Conservation (phyloP, 352 stramenopile genomes). For the Thalassiosira livingstoniorum region DNA sequence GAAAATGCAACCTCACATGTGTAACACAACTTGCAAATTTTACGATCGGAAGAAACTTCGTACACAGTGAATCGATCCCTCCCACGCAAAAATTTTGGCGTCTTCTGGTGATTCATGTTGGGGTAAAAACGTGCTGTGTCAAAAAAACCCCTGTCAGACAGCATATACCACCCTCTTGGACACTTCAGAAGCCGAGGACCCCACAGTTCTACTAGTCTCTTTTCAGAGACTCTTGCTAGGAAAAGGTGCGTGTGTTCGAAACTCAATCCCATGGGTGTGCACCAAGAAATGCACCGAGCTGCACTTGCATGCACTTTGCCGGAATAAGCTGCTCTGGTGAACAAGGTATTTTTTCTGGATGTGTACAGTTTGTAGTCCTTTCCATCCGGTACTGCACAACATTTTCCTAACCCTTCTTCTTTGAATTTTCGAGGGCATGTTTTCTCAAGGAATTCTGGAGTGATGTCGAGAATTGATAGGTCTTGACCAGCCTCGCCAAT, state of each 20-base stretch:
- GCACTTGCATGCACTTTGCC: constrained; percentile 28
- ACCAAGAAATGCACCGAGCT: constrained; percentile 29
- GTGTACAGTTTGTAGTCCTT: constrained; percentile 29
- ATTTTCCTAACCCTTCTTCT: constrained; percentile 16
- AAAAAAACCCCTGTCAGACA: constrained; percentile 19
- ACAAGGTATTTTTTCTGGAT: constrained; percentile 12
- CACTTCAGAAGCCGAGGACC: constrained; percentile 23
- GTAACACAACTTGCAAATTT: constrained; percentile 21
- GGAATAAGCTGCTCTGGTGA: constrained; percentile 28
- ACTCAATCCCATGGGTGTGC: constrained; percentile 27
- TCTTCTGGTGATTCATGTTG: constrained; percentile 26
- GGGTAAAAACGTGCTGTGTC: constrained; percentile 20
- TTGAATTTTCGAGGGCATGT: constrained; percentile 26
- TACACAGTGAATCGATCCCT: constrained; percentile 16
- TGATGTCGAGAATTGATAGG: constrained; percentile 26
- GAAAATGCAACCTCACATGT: too few species aligned
- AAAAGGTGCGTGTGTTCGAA: constrained; percentile 30
- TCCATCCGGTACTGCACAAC: constrained; percentile 17
- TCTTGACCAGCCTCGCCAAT: constrained; percentile 8
- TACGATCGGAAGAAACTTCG: constrained; percentile 17
- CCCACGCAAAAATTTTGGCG: constrained; percentile 14
- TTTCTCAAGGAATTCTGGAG: constrained; percentile 3
- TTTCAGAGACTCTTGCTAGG: constrained; percentile 17
- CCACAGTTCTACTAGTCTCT: constrained; percentile 28
- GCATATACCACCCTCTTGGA: constrained; percentile 11